Conservation (phyloP, 2,329 filamentous ascomycete genomes). For the Paecilomyces sp. region DNA sequence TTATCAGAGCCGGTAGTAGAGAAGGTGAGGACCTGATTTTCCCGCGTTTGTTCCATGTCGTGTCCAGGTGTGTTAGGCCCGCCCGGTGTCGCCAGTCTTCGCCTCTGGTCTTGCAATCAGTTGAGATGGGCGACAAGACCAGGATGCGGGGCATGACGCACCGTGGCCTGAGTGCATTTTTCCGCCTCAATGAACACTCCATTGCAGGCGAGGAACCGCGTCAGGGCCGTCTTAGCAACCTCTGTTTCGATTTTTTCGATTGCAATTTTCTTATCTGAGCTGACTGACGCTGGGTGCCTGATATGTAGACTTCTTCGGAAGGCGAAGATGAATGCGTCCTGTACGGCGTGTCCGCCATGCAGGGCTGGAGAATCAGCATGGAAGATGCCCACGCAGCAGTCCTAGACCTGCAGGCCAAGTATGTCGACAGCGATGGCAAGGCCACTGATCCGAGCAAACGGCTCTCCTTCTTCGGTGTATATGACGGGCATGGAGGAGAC, state of each 20-base stretch:
- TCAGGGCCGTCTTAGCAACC: neutral
- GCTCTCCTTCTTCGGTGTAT: slow-evolving; percentile 95
- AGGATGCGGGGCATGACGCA: neutral
- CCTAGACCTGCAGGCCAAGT: slow-evolving; percentile 70
- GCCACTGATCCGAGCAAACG: slow-evolving; percentile 62
- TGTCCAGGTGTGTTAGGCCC: slow-evolving; percentile 12
- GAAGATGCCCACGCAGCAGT: slow-evolving; percentile 90
- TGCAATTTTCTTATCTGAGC: slow-evolving; percentile 4
- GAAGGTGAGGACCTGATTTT: slow-evolving; percentile 62
- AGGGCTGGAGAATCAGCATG: slow-evolving; percentile 99
- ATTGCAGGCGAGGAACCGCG: neutral
- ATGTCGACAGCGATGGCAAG: slow-evolving; percentile 44
- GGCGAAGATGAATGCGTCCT: slow-evolving; percentile 89
- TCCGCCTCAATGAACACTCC: neutral
- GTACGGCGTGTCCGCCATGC: slow-evolving; percentile 96
- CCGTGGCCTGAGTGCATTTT: neutral
- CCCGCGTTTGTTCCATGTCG: slow-evolving; percentile 12
- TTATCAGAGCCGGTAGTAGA: slow-evolving; percentile 98
- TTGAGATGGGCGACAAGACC: neutral
- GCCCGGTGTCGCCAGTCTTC: neutral
- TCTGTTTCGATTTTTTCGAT: slow-evolving; percentile 3
- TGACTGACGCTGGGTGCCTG: slow-evolving; percentile 2
- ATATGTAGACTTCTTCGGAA: slow-evolving; percentile 67
- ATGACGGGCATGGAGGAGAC: slow-evolving; percentile 94
- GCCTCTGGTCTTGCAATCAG: neutral